Evolutionary conservation across 1,139 yeast species (phyloP).

Genomic region (Fermentozyma sake): DNA sequence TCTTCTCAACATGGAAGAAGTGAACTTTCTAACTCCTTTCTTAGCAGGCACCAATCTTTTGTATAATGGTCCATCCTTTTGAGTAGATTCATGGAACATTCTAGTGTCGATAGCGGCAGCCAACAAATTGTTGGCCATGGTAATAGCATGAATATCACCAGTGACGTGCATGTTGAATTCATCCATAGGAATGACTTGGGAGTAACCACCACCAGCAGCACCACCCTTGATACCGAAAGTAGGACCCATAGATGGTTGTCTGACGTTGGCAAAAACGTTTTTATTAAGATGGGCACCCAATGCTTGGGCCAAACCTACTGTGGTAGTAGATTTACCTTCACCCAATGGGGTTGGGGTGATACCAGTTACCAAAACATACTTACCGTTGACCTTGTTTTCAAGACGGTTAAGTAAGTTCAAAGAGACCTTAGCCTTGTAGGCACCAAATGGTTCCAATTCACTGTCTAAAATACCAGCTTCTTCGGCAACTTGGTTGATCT

Average conservation of each 20-base stretch:
- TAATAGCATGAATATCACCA: conserved; percentile 81
- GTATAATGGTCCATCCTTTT: conserved; percentile 81
- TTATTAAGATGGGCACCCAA: conserved; percentile 68
- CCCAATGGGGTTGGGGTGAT: conserved; percentile 82
- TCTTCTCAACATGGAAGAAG: conserved; percentile 75
- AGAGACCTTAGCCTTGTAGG: conserved; percentile 87
- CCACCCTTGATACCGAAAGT: conserved; percentile 87
- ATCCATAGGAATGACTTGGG: conserved; percentile 86
- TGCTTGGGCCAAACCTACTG: conserved; percentile 77
- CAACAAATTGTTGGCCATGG: conserved; percentile 72
- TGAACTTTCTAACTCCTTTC: conserved; percentile 76
- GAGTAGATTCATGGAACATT: conserved; percentile 77
- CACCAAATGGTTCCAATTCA: conserved; percentile 90
- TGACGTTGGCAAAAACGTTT: conserved; percentile 71
- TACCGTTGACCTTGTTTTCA: conserved; percentile 53
- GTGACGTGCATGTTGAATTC: conserved; percentile 83
- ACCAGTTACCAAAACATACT: conserved; percentile 72
- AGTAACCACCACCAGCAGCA: conserved; percentile 86
- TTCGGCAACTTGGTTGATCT: conserved; percentile 71
- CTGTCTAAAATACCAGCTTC: conserved; percentile 80
- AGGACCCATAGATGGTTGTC: conserved; percentile 89
- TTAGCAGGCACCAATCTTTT: conserved; percentile 84
- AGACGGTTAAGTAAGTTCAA: conserved; percentile 72
- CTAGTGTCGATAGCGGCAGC: conserved; percentile 85
- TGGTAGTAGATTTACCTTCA: conserved; percentile 79